Evolutionary conservation across 1,284 basidiomycete species (phyloP), one percentile per base, ranked within the genome.

Genomic region (Heterobasidion parviporum): DNA sequence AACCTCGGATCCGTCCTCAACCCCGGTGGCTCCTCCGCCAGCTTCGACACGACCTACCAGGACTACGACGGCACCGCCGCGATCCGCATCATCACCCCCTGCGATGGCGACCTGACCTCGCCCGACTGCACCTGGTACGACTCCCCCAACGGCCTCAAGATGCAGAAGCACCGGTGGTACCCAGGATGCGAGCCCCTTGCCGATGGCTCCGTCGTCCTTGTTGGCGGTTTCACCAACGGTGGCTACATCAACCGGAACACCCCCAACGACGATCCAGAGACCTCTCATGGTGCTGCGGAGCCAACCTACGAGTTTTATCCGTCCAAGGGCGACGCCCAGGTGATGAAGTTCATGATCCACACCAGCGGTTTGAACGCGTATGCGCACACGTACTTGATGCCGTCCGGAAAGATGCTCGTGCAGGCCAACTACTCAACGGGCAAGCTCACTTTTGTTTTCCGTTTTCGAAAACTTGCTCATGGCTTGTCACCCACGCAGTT

Each of bases 331-430:
- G 65, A 33, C 18, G 49, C 86, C 1, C 74, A 83, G 62, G 73
- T 79, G 18, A 86, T 96, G 76, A 73, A 88, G 55, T 89, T 97
- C 73, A 80, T 97, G 72, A 71, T 82, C 59, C 77, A 82, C 44
- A 93, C 94, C 0, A 88, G 91, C 43, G 94, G 94, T 52, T 79
- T 95, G 64, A 98, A 98, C 72, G 78, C 94, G 6, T 98, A 95
- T 63, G 83, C 92, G 0, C 84, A 93, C 62, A 85, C 89, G 0
- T 96, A 81, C 81, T 78, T 95, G 53, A 80, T 97, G 74, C 83
- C 90, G 1, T 91, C 88, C 1, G 93, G 93, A 52, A 85, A 83
- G 64, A 78, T 91, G 72, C 83, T 95, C 64, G 76, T 95, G 46
- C 93, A 96, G 68, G 89, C 92, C 2, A 93, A 94, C 66, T 73